A percentile compares a stretch with the other conserved stretches of the same genome.
Conservation (phyloP, 192 early-diverging fungal species). For the Funneliformis geosporum region DNA sequence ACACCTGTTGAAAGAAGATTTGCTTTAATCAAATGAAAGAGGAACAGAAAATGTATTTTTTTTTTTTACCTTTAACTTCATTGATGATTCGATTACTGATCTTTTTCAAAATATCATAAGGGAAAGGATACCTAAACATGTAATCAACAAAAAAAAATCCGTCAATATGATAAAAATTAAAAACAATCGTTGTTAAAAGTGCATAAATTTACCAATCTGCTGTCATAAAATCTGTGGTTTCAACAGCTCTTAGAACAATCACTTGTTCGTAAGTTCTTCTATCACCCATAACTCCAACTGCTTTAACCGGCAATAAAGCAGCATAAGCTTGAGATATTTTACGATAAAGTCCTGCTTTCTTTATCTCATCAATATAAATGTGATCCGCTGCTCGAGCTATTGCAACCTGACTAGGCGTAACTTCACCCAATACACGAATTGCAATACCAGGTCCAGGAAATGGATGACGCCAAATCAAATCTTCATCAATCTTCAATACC, state of each 20-base stretch:
- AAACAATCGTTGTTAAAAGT: not conserved
- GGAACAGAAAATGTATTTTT: not conserved
- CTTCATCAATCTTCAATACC: slow-evolving; percentile 87
- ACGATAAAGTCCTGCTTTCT: slow-evolving; percentile 94
- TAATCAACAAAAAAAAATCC: not conserved
- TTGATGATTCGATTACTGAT: slow-evolving; percentile 98
- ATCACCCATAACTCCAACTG: slow-evolving; percentile 99
- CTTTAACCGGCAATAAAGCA: slow-evolving; percentile 89
- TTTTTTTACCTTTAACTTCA: slow-evolving; percentile 82
- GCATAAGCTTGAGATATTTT: slow-evolving; percentile 99
- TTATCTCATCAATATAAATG: slow-evolving; percentile 99
- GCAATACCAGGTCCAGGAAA: slow-evolving; percentile 99
- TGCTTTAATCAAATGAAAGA: not conserved
- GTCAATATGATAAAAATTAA: not conserved
- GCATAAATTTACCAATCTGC: slow-evolving; percentile 73
- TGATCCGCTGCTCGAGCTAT: slow-evolving; percentile 95
- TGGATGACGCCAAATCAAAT: slow-evolving; percentile 97
- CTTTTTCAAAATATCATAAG: slow-evolving; percentile 82
- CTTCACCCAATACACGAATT: slow-evolving; percentile 96
- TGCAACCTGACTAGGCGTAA: slow-evolving; percentile 87
- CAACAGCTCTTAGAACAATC: slow-evolving; percentile 95
- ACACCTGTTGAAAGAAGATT: not conserved
- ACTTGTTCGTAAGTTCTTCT: slow-evolving; percentile 99
- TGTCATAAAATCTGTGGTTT: slow-evolving; percentile 98
- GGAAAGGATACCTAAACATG: slow-evolving; percentile 69